Base-by-base conservation (phyloP, 1,284 basidiomycete species). In the Amylostereum areolatum region DNA sequence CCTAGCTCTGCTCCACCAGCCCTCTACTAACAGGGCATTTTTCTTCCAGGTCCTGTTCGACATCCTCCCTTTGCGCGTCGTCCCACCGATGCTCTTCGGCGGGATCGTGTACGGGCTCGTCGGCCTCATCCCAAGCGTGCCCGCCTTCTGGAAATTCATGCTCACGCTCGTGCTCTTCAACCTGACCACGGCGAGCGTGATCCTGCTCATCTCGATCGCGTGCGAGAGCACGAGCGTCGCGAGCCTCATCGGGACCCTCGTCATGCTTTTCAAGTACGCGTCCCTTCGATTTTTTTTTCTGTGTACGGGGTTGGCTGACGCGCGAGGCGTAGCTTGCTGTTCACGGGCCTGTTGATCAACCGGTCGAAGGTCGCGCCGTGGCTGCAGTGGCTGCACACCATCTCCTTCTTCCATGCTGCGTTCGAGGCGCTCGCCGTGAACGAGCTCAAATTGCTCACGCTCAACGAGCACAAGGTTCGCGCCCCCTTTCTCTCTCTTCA, bases 381-480 rank as follows among this genome's bases (percentile, higher is more conserved):
- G 35, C 72, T 96, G 44, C 82, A 80, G 51, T 97, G 92, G 91
- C 71, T 98, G 55, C 89, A 92, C 62, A 92, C 89, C 1, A 63
- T 92, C 10, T 96, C 92, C 3, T 98, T 98, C 78, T 98, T 97
- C 85, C 96, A 98, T 69, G 95, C 96, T n/a, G 96, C 90, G 0
- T 98, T 93, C 62, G 96, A 99, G 69, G 93, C 90, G 1, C 77
- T 99, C 29, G 85, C 94, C 27, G 94, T 98, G 52, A 98, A 98
- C 65, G 95, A 99, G 68, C 72, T 99, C 47, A 76, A 94, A 43
- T 97, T 95, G 66, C 72, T 98, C n/a, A 89, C 92, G 60, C 72
- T 98, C 46, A 92, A 90, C 62, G 91, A 98, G 66, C 78, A 83
- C 59, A 89, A 90, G 76, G 89, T 91, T 58, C 50, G 79, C 57